phyloP scores from a whole-genome alignment of 2,329 filamentous ascomycete species.

The Huntiella bhutanensis region DNA sequence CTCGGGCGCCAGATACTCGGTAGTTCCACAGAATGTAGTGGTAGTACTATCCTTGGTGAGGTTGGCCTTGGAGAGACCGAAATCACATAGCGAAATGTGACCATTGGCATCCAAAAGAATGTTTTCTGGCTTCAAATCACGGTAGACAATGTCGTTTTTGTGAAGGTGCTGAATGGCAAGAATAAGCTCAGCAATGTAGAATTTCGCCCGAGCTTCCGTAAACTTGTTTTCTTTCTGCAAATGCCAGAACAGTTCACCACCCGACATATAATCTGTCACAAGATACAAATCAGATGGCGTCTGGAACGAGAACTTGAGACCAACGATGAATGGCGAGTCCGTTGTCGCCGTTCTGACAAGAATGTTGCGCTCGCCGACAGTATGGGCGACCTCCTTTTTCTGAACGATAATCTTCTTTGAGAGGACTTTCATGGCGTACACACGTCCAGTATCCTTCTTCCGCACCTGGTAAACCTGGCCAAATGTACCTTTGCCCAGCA shows the following conservation, averaged over 20 bases:
- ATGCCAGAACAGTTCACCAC: conserved; percentile 96
- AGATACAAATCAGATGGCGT: conserved; percentile 91
- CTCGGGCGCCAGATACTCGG: conserved; percentile 90
- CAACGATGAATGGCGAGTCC: conserved; percentile 93
- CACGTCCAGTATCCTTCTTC: conserved; percentile 87
- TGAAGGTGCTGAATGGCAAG: conserved; percentile 88
- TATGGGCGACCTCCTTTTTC: conserved; percentile 98
- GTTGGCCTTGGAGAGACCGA: conserved; percentile 93
- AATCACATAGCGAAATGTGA: conserved; percentile 94
- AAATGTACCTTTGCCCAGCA: conserved; percentile 96
- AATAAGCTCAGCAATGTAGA: conserved; percentile 96
- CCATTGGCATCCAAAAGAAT: conserved; percentile 93
- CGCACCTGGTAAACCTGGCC: conserved; percentile 96
- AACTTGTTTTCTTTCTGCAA: conserved; percentile 93
- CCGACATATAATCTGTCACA: conserved; percentile 99
- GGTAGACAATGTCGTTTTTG: conserved; percentile 93
- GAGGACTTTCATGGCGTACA: conserved; percentile 98
- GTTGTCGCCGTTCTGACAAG: conserved; percentile 88
- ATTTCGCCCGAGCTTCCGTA: conserved; percentile 85
- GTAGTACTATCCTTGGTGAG: conserved; percentile 93
- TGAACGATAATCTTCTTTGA: conserved; percentile 99
- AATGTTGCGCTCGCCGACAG: conserved; percentile 91
- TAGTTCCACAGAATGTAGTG: conserved; percentile 97
- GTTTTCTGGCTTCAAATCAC: conserved; percentile 93
- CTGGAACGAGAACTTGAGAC: conserved; percentile 96